Conservation (phyloP, 345 rosid genomes). For the Jatropha curcas region DNA sequence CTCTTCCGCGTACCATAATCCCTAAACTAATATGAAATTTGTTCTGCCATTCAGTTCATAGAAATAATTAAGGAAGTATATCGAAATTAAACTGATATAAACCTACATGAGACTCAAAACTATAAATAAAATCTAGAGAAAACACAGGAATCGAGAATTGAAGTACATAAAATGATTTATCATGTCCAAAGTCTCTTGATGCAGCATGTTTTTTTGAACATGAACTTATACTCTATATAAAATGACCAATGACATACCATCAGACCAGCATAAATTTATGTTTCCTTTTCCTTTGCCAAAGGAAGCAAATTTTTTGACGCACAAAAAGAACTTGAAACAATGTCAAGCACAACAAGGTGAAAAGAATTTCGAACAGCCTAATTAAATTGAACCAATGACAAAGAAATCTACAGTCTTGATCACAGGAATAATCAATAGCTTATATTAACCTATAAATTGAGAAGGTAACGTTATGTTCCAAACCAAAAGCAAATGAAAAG, state of each 20-base stretch:
- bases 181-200: no score
- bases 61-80: background rate
- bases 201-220: no score
- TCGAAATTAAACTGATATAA: background rate
- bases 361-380: background rate
- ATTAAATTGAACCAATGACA: background rate
- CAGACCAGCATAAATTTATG: no score
- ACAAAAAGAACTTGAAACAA: no score
- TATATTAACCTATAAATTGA: background rate
- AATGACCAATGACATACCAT: no score
- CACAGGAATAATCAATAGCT: background rate
- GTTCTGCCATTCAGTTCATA: background rate
- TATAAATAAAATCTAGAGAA: background rate
- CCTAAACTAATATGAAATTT: conserved; percentile 12
- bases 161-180: no score
- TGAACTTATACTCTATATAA: no score
- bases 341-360: background rate
- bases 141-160: background rate
- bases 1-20: conserved; percentile 65
- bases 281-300: no score
- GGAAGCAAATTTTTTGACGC: no score
- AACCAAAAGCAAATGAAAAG: no score
- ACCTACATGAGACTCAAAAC: background rate
- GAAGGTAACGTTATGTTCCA: no score
- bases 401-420: background rate